Evolutionary conservation across 2,329 filamentous ascomycete species (phyloP).

Genomic region (Alternaria viburni): DNA sequence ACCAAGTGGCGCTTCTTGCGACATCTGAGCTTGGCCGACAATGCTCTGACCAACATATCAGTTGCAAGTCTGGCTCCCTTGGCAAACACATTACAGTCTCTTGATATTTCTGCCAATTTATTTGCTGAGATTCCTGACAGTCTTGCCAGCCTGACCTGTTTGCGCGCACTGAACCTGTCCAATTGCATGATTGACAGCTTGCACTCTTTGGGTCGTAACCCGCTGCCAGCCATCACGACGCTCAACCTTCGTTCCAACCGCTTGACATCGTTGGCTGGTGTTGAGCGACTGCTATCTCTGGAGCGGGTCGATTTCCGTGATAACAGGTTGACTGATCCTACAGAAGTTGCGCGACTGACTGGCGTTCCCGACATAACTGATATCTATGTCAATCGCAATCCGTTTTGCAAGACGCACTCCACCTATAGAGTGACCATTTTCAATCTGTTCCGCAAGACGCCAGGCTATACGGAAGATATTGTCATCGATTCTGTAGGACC

Average conservation of each 20-base stretch:
- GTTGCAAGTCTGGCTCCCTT: conserved; percentile 79
- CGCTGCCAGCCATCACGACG: conserved; percentile 90
- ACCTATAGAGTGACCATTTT: conserved; percentile 90
- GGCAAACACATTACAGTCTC: conserved; percentile 84
- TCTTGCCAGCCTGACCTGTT: conserved; percentile 79
- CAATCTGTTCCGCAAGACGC: conserved; percentile 90
- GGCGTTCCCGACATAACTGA: conserved; percentile 90
- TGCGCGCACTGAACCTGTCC: conserved; percentile 92
- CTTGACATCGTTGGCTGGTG: conserved; percentile 82
- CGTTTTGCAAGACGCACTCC: conserved; percentile 85
- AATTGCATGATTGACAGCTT: conserved; percentile 98
- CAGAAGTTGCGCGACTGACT: conserved; percentile 86
- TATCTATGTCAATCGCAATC: conserved; percentile 91
- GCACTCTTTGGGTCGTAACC: conserved; percentile 82
- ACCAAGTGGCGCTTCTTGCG: conserved; percentile 95
- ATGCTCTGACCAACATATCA: conserved; percentile 81
- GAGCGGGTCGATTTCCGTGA: conserved; percentile 91
- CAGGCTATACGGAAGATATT: conserved; percentile 89
- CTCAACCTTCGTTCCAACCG: conserved; percentile 91
- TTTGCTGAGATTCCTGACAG: conserved; percentile 95
- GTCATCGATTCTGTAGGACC: conserved; percentile 85
- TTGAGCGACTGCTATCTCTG: conserved; percentile 86
- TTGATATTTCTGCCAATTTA: conserved; percentile 91
- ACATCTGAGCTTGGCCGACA: conserved; percentile 90
- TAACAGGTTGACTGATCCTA: conserved; percentile 88